Evolutionary conservation across 1,284 basidiomycete genomes (phyloP).

Genomic region (Ustilago sp.): DNA sequence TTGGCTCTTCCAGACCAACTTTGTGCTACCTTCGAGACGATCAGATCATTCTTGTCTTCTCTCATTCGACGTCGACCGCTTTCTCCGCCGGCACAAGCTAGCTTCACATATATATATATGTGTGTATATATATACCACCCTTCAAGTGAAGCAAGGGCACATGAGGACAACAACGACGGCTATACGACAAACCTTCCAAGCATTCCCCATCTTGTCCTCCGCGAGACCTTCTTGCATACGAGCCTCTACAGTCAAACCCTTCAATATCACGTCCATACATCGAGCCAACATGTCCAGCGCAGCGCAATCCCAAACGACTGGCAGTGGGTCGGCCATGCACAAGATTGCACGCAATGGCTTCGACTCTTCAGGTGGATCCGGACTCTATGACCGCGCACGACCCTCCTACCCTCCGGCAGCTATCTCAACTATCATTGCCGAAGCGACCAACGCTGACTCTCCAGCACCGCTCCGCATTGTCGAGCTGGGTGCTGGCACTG

Average conservation of each 20-base stretch:
- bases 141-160: neutral
- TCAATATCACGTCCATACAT: neutral
- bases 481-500: constrained; percentile 65
- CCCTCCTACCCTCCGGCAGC: constrained; percentile 53
- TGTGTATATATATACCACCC: neutral
- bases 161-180: neutral
- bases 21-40: neutral
- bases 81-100: neutral
- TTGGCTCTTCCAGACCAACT: neutral
- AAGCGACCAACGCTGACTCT: constrained; percentile 25
- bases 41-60: neutral
- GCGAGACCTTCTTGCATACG: neutral
- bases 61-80: neutral
- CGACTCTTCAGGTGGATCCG: constrained; percentile 45
- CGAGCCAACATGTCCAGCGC: constrained; percentile 18
- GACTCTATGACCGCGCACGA: constrained; percentile 58
- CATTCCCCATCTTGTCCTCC: neutral
- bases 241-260: neutral
- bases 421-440: constrained; percentile 48
- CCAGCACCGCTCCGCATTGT: constrained; percentile 51
- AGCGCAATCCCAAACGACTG: constrained; percentile 1
- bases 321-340: constrained; percentile 41
- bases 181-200: neutral
- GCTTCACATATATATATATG: neutral
- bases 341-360: constrained; percentile 54